phyloP scores from a whole-genome alignment of 768 basidiomycete genomes.

The Phlegmacium glaucopus region DNA sequence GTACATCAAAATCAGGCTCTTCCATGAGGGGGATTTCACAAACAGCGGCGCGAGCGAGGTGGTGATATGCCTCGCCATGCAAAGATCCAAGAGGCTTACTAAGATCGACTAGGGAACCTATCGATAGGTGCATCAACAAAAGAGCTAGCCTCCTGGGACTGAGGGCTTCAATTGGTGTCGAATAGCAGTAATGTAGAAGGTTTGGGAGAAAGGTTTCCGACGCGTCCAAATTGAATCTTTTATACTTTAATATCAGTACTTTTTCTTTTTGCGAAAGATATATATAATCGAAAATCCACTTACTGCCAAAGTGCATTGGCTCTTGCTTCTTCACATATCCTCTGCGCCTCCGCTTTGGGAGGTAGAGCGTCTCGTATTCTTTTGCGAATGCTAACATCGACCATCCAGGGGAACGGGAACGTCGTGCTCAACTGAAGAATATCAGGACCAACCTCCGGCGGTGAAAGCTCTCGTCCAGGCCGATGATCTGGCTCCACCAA shows the following conservation, averaged over 20 bases:
- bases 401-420: conserved; percentile 68
- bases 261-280: neutral
- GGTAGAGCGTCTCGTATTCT: conserved; percentile 64
- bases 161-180: conserved; percentile 53
- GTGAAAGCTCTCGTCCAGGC: conserved; percentile 17
- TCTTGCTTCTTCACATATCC: conserved; percentile 60
- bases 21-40: conserved; percentile 76
- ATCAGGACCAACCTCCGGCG: conserved; percentile 42
- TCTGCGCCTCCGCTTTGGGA: conserved; percentile 51
- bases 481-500: conserved; percentile 5
- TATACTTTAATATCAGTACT: conserved; percentile 4
- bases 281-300: conserved; percentile 25
- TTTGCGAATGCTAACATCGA: conserved; percentile 60
- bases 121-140: conserved; percentile 68
- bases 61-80: conserved; percentile 62
- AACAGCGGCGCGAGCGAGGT: conserved; percentile 61
- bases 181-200: conserved; percentile 65
- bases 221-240: conserved; percentile 65
- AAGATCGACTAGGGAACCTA: conserved; percentile 68
- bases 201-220: conserved; percentile 70
- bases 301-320: conserved; percentile 74
- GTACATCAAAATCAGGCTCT: conserved; percentile 69
- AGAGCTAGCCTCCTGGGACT: conserved; percentile 66
- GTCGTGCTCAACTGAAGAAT: conserved; percentile 59
- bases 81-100: conserved; percentile 51